These are phyloP conservation scores for Peronosclerospora sorghi DNA, from an alignment of 352 stramenopile genomes.

Conservation along the genomic window DNA sequence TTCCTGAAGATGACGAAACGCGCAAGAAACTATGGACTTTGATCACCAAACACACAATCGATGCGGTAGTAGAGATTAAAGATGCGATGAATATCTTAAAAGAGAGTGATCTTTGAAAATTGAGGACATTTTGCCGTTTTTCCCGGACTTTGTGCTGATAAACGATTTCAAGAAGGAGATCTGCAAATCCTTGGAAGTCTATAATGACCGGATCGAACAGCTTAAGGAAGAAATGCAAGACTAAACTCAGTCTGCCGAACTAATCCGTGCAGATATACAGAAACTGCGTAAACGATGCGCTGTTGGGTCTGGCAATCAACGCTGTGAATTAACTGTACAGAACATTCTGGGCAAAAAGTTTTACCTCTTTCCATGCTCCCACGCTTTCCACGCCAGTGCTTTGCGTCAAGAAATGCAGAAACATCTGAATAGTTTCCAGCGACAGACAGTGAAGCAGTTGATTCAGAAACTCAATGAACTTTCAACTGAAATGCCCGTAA, in stretches of 20 bases:
- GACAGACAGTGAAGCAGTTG: constrained; percentile 83
- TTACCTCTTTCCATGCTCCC: constrained; percentile 91
- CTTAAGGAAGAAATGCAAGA: constrained; percentile 91
- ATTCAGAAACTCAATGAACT: constrained; percentile 83
- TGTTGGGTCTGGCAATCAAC: constrained; percentile 80
- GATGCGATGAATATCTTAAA: constrained; percentile 81
- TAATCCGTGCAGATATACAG: constrained; percentile 86
- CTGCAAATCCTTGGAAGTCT: constrained; percentile 85
- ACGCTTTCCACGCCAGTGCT: constrained; percentile 88
- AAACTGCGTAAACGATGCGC: constrained; percentile 77
- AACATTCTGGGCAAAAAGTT: constrained; percentile 87
- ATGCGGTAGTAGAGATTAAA: constrained; percentile 77
- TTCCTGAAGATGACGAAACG: constrained; percentile 81
- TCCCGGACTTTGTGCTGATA: constrained; percentile 92
- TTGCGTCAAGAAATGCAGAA: constrained; percentile 85
- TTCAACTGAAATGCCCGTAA: constrained; percentile 59
- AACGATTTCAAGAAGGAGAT: constrained; percentile 95
- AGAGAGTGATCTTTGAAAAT: constrained; percentile 86
- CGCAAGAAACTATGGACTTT: constrained; percentile 90
- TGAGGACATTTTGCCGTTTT: constrained; percentile 91
- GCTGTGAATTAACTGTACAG: constrained; percentile 82
- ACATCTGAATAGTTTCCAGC: constrained; percentile 81
- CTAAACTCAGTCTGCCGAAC: constrained; percentile 83
- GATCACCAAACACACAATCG: constrained; percentile 89
- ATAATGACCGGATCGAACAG: constrained; percentile 86